Base-by-base conservation (phyloP, 352 stramenopile genomes). In the Globisporangium polare region DNA sequence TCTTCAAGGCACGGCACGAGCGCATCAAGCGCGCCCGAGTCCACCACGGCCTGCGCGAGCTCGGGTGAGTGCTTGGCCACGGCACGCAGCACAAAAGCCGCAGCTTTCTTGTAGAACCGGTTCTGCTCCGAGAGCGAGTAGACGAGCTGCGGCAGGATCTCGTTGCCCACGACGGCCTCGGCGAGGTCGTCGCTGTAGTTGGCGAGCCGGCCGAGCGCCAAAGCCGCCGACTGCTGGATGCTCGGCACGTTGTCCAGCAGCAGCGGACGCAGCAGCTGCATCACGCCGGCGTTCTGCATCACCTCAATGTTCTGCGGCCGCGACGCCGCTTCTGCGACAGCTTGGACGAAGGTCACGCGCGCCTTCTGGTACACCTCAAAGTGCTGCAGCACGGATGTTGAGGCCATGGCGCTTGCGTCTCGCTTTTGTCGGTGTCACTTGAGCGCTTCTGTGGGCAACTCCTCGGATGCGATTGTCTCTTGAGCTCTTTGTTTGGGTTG, bases 301-400 rank as follows among this genome's bases (percentile, higher is more conserved):
- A 98, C 89, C 63, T 98, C 94, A 57, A 98, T 98, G 69, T 98
- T 98, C 74, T 98, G 93, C 47, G 94, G 93, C 26, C 94, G 78
- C n/a, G 92, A 97, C 12, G 93, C 92, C 1, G 91, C 90, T 57
- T 98, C 94, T 6, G 94, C 94, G 27, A 98, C 90, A 10, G 90
- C 86, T 72, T 98, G 93, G 27, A 98, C 94, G 73, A 98, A 98
- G 22, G 86, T 96, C 61, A 98, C 93, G 24, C 94, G 88, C 15
- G 92, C 89, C 72, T 98, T 98, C 53, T 98, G 94, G 72, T 98
- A 98, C 58, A 94, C 86, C 63, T 98, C 94, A 74, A 98, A 98
- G 71, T 97, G 87, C 77, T 97, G 90, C 24, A 98, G 79, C 66
- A 97, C 90, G 2, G 89, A 97, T 20, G 84, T 92, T 39, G 83